Evolutionary conservation across 306 rosid genomes (phyloP), one percentile per base, ranked within the genome.

Genomic region (Biancaea sappan): DNA sequence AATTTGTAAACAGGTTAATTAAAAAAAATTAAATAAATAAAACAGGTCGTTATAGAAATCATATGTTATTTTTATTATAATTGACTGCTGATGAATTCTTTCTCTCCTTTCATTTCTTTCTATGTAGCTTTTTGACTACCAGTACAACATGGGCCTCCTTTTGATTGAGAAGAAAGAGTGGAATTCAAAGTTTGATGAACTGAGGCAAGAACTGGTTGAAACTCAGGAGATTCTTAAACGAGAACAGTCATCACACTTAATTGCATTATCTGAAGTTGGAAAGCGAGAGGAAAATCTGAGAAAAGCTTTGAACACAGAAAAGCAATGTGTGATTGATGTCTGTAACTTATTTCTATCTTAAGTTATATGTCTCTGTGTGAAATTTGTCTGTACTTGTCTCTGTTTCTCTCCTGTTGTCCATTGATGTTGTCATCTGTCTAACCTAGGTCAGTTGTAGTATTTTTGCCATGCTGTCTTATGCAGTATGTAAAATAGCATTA

Each of bases 121-220:
- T 60, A 51, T 18, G 75, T 82, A 95, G 99, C 93, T 95, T 77
- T 84, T 82, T 80, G 93, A 92, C 80, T 95, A 95, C 78, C 97
- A 95, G 72, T 72, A 92, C 84, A 95, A 83, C 79, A 87, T 95
- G 95, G 99, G 99, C 59, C 93, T 95, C 83, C 84, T 95, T 9
- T 76, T 95, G 82, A 82, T 92, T 18, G 96, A 95, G 90, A 92
- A 90, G 86, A 88, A 82, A 73, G 91, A 88, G 46, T 92, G 96
- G 93, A 72, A 69, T 63, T 83, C 84, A 18, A 82, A 88, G 87
- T 80, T 70, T 50, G 89, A 90, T 67, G 86, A 84, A 72, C 56
- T 87, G 74, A 76, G 77, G 64, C 88, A 90, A 76, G 88, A 83
- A 69, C 73, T 92, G 43, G 83, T 80, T 8, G 99, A 90, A 82